Evolutionary conservation across 2,329 filamentous ascomycete genomes (phyloP), one percentile per base, ranked within the genome.

Genomic region (Penicillium nordicum): DNA sequence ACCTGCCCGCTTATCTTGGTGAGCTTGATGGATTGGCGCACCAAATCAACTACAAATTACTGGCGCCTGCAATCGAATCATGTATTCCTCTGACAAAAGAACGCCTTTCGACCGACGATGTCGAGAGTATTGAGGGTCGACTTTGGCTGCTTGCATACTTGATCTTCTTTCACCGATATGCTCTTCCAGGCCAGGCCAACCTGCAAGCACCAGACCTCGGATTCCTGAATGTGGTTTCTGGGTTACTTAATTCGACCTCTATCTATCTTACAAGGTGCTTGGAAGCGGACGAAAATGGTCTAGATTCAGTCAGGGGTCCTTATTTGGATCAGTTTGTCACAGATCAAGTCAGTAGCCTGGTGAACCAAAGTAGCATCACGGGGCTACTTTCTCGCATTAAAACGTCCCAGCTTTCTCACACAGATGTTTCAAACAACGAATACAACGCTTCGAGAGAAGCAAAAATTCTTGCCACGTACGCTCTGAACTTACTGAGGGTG

Each of bases 381-480:
- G 81, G 80, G 25, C 76, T 88, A 8, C 74, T 90, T 9, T 76
- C 79, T 11, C 75, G 76, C 41, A 75, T 69, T 57, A 68, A 72
- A 34, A 63, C 67, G 18, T 69, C 70, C 9, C 51, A 53, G 38
- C 18, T 63, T 8, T 63, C 64, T 16, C 63, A 65, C 40, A 63
- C 63, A 29, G 66, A 65, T 16, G 32, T 64, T 32, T 63, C 62
- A 18, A 55, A 62, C 42, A 55, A 55, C 16, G 49, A 68, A 64
- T 59, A 74, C 62, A 68, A 77, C 67, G 66, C 78, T 23, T 76
- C 77, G 8, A 78, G 82, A 56, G 84, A 89, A 68, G 87, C 89
- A 2, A 88, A 88, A 63, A 78, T 90, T 12, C 79, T 96, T 38
- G 91, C 93, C 12, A 90, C 88, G 29, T 97, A 96, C 69, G 90